Percentiles rank a stretch among this genome's conserved stretches.
phyloP scores from a whole-genome alignment of 208 protist species.

The Phytomonas sp. region DNA sequence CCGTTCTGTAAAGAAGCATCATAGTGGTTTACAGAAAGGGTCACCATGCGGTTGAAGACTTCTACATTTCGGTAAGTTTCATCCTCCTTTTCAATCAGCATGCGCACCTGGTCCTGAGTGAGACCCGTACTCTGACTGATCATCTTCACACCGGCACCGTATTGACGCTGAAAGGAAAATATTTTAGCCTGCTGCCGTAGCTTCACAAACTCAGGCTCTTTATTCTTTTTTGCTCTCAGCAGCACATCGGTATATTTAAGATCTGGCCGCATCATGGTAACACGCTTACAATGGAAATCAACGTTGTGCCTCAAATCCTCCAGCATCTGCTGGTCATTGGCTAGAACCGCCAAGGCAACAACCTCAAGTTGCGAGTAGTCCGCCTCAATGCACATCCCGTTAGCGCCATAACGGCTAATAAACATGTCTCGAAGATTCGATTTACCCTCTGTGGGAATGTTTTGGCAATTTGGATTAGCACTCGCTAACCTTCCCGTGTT shows the following conservation, averaged over 20 bases:
- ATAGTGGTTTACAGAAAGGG: constrained; percentile 84
- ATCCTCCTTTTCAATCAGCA: constrained; percentile 87
- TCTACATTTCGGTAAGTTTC: constrained; percentile 85
- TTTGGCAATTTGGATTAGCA: constrained; percentile 91
- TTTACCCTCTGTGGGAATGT: constrained; percentile 91
- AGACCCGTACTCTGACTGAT: constrained; percentile 88
- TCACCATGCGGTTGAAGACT: constrained; percentile 87
- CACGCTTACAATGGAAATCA: constrained; percentile 92
- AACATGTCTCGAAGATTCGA: constrained; percentile 86
- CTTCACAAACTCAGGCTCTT: constrained; percentile 90
- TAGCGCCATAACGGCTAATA: constrained; percentile 78
- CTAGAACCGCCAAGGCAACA: constrained; percentile 83
- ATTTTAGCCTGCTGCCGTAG: constrained; percentile 90
- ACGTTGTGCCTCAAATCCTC: constrained; percentile 85
- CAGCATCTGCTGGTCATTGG: constrained; percentile 85
- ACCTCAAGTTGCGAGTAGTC: constrained; percentile 93
- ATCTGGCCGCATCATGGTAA: constrained; percentile 90
- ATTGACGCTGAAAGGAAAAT: constrained; percentile 92
- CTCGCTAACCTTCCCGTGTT: constrained; percentile 81
- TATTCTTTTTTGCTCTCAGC: constrained; percentile 85
- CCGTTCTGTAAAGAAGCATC: constrained; percentile 84
- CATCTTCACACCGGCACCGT: constrained; percentile 88
- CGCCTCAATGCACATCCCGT: constrained; percentile 88
- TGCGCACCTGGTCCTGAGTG: constrained; percentile 84
- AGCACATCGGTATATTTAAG: constrained; percentile 88